phyloP scores from a whole-genome alignment of 192 early-diverging fungal genomes.

The Coemansia pectinata region DNA sequence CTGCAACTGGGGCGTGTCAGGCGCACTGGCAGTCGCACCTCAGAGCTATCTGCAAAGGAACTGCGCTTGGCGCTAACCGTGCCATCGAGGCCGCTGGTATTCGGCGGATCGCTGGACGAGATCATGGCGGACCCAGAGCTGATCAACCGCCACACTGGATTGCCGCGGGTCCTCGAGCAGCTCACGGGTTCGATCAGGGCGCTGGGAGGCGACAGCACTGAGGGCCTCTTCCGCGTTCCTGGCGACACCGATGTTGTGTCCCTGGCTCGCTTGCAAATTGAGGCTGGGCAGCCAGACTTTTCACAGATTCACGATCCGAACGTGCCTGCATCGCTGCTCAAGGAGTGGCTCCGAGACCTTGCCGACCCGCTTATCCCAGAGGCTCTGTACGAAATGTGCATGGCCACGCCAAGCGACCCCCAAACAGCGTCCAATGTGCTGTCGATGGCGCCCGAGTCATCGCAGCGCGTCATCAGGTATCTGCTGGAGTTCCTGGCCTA shows the following conservation, averaged over 20 bases:
- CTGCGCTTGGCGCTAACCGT: constrained; percentile 71
- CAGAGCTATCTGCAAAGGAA: constrained; percentile 66
- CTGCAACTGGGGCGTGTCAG: constrained; percentile 71
- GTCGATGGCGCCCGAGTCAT: constrained; percentile 14
- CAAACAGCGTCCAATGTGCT: constrained; percentile 59
- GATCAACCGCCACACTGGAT: constrained; percentile 24
- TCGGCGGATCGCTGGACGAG: constrained; percentile 87
- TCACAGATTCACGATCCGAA: constrained; percentile 81
- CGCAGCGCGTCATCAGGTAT: constrained; percentile 66
- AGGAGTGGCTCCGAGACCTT: constrained; percentile 93
- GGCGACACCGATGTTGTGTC: constrained; percentile 88
- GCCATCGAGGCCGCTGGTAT: constrained; percentile 81
- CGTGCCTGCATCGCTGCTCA: constrained; percentile 88
- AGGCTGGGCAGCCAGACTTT: constrained; percentile 76
- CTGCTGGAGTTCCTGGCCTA: constrained; percentile 82
- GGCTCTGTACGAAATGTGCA: constrained; percentile 76
- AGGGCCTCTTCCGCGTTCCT: constrained; percentile 97
- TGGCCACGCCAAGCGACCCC: constrained; percentile 61
- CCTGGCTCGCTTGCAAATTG: constrained; percentile 72
- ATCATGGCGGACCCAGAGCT: constrained; percentile 67
- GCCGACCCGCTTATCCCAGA: constrained; percentile 87
- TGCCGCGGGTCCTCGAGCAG: constrained; percentile 84
- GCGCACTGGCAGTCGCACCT: constrained; percentile 78
- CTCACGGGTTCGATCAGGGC: constrained; percentile 71
- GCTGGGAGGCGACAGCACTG: constrained; percentile 75